A percentile compares a stretch with the other conserved stretches of the same genome.
Conservation (phyloP, 148 eudicot species). For the Vaccinium myrtillus region DNA sequence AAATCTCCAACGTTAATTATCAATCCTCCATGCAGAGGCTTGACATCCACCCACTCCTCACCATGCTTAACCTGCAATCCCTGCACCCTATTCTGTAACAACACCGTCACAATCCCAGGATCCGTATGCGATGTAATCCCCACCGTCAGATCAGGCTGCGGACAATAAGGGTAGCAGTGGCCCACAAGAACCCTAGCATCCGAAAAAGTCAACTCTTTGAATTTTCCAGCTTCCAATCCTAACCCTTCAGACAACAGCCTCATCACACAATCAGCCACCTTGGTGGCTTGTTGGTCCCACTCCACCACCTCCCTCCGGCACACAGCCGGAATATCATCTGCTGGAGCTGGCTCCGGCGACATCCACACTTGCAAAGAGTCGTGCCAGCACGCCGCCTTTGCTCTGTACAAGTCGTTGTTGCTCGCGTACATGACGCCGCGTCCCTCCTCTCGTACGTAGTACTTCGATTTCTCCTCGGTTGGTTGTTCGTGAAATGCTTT, state of each 20-base stretch:
- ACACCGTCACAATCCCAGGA: conserved; percentile 20
- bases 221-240: conserved; percentile 12
- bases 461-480: conserved; percentile 14
- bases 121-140: conserved; percentile 30
- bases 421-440: conserved; percentile 19
- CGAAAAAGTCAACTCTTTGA: conserved; percentile 19
- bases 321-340: conserved; percentile 15
- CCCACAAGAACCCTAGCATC: conserved; percentile 12
- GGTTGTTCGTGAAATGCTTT: conserved; percentile 23
- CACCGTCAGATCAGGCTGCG: conserved; percentile 30
- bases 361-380: conserved; percentile 25
- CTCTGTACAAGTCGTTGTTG: conserved; percentile 21
- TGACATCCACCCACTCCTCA: conserved; percentile 28
- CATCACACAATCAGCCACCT: conserved; percentile 25
- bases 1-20: conserved; percentile 32
- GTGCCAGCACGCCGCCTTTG: conserved; percentile 28
- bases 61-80: conserved; percentile 31
- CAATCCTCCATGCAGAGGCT: conserved; percentile 25
- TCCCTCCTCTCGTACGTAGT: conserved; percentile 16
- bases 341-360: conserved; percentile 15
- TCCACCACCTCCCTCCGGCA: conserved; percentile 19
- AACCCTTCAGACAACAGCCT: conserved; percentile 25
- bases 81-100: conserved; percentile 28
- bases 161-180: conserved; percentile 30
- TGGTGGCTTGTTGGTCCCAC: conserved; percentile 19